Evolutionary conservation across 2,329 filamentous ascomycete genomes (phyloP).

Genomic region (Colletotrichum paranaense): DNA sequence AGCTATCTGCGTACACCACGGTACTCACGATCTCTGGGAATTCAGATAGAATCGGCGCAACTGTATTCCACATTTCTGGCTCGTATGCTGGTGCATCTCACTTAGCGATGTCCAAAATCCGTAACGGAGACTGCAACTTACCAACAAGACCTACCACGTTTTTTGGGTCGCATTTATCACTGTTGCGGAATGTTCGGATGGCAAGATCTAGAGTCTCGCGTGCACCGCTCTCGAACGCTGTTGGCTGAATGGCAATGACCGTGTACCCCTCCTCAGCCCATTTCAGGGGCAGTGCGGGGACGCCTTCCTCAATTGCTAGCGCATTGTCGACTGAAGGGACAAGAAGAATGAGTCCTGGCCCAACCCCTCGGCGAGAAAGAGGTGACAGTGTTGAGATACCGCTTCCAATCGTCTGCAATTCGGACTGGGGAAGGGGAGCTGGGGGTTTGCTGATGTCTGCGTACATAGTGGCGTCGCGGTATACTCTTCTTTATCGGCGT

Average conservation of each 20-base stretch:
- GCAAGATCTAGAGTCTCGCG: not conserved
- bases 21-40: not conserved
- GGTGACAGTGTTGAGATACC: not conserved
- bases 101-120: not conserved
- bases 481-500: not conserved
- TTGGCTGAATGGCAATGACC: slow-evolving; percentile 64
- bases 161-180: not conserved
- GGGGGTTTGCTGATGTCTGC: not conserved
- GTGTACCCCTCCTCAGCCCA: slow-evolving; percentile 79
- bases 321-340: not conserved
- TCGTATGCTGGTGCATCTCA: not conserved
- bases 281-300: slow-evolving; percentile 69
- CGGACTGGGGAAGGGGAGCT: not conserved
- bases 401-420: not conserved
- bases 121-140: not conserved
- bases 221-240: slow-evolving; percentile 52
- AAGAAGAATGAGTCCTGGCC: not conserved
- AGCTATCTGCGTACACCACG: not conserved
- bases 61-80: not conserved
- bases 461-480: not conserved
- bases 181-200: not conserved
- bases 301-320: slow-evolving; percentile 40
- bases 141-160: not conserved
- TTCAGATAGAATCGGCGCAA: not conserved
- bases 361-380: not conserved